Evolutionary conservation across 192 early-diverging fungal species (phyloP), one percentile per base, ranked within the genome.

Genomic region (Coemansia sp.): DNA sequence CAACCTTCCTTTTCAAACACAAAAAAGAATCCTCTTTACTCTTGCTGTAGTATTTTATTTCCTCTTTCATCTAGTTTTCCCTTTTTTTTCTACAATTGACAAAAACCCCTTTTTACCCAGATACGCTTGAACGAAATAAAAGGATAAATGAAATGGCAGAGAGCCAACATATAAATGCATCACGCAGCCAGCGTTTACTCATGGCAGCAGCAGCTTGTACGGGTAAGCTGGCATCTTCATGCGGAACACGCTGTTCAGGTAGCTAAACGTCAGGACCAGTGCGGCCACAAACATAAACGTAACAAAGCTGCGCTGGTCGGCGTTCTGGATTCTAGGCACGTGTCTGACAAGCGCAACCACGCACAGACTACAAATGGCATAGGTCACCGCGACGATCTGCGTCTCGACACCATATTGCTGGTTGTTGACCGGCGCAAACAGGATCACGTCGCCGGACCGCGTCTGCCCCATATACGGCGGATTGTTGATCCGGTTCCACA

Each of bases 401-500:
- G 80, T 78, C 62, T 83, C 80, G 1, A 83, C 67, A 18, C 64
- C 76, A 48, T 61, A 83, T 57, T 83, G 80, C 69, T 77, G 72
- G 77, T 38, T 67, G 50, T 77, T 71, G 4, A 56, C 55, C 20
- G 80, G 80, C 31, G 66, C 66, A 72, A 83, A 77, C 58, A 77
- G 69, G 14, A 72, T 57, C 16, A 40, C 60, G 20, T 83, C 76
- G 48, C 76, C 71, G 31, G 36, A 36, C 17, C 72, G 60, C 56
- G 75, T 42, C 63, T 74, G 73, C 11, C 80, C 80, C 59, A 83
- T 45, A 28, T 75, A 83, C 56, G 72, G 66, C 38, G 80, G 75
- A 16, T 48, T 52, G 69, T 78, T 77, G 69, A 83, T 83, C 61
- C 72, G 45, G 67, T 73, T 75, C 80, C 80, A 83, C 80, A 83